Evolutionary conservation across 495 filamentous ascomycete genomes (phyloP).

Genomic region (Penicilliopsis zonata): DNA sequence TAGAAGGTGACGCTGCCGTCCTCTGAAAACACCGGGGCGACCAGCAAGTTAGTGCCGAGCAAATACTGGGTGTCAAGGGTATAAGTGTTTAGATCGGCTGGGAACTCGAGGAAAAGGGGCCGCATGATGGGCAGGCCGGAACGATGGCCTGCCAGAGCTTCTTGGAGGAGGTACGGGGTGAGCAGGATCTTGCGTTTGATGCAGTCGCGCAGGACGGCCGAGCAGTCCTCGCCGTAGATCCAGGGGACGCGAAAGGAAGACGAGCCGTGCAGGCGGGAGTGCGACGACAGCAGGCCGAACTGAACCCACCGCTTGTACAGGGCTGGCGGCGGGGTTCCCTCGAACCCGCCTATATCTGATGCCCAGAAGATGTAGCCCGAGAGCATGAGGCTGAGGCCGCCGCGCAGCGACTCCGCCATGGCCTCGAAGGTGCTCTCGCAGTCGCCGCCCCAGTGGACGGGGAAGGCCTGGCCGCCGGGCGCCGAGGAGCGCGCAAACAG

Average conservation of each 20-base stretch:
- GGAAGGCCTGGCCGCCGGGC: slow-evolving; percentile 56
- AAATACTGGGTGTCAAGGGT: slow-evolving; percentile 56
- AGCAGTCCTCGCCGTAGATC: slow-evolving; percentile 55
- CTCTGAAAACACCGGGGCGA: slow-evolving; percentile 51
- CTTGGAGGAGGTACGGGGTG: slow-evolving; percentile 49
- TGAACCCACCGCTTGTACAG: slow-evolving; percentile 72
- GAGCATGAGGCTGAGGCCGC: slow-evolving; percentile 53
- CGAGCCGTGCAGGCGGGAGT: slow-evolving; percentile 55
- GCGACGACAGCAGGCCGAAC: slow-evolving; percentile 55
- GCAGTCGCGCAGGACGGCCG: slow-evolving; percentile 42
- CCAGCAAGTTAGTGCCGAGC: slow-evolving; percentile 45
- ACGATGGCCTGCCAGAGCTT: slow-evolving; percentile 33
- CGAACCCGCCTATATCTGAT: slow-evolving; percentile 63
- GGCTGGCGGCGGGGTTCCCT: slow-evolving; percentile 51
- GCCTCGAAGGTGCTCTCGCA: slow-evolving; percentile 62
- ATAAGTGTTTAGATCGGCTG: slow-evolving; percentile 49
- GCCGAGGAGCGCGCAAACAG: slow-evolving; percentile 57
- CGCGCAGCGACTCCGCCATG: slow-evolving; percentile 61
- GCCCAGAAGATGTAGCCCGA: slow-evolving; percentile 60
- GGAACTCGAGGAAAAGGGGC: slow-evolving; percentile 54
- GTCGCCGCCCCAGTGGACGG: slow-evolving; percentile 55
- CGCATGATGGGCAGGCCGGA: slow-evolving; percentile 43
- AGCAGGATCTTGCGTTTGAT: slow-evolving; percentile 48
- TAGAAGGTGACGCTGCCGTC: slow-evolving; percentile 49
- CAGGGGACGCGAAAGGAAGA: slow-evolving; percentile 60